These are phyloP conservation scores for Metarhizium humberi DNA, from an alignment of 2,329 filamentous ascomycete species.

Conservation along the genomic window DNA sequence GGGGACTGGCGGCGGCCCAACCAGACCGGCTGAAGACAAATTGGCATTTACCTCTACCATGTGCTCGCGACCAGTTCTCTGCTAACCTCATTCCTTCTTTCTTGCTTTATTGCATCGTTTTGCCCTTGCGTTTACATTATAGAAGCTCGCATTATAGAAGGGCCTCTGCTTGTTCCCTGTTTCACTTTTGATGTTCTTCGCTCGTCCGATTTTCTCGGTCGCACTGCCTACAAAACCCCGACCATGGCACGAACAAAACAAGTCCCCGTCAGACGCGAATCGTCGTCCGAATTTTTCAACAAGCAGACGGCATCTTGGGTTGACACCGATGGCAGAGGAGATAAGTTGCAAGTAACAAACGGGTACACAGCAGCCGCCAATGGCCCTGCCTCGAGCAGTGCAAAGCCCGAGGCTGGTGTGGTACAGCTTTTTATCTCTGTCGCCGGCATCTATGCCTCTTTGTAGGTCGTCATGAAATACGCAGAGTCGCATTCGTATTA, in stretches of 20 bases:
- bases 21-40: background rate
- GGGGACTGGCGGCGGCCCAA: background rate
- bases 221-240: background rate
- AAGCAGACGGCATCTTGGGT: slow-evolving; percentile 32
- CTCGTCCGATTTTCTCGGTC: background rate
- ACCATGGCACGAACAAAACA: slow-evolving; percentile 67
- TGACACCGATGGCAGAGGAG: slow-evolving; percentile 19
- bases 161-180: background rate
- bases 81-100: too few relatives aligned
- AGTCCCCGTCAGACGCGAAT: slow-evolving; percentile 53
- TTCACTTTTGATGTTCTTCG: background rate
- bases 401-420: slow-evolving; percentile 48
- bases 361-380: background rate
- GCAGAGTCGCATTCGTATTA: background rate
- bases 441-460: slow-evolving; percentile 92
- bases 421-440: slow-evolving; percentile 77
- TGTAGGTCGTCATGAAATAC: slow-evolving; percentile 47
- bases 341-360: background rate
- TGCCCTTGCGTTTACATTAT: background rate
- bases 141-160: background rate
- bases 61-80: too few relatives aligned
- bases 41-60: background rate
- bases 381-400: background rate
- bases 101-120: background rate
- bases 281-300: slow-evolving; percentile 57